Base-by-base conservation (phyloP, 1,139 yeast genomes). In the Suhomyces wounanorum region DNA sequence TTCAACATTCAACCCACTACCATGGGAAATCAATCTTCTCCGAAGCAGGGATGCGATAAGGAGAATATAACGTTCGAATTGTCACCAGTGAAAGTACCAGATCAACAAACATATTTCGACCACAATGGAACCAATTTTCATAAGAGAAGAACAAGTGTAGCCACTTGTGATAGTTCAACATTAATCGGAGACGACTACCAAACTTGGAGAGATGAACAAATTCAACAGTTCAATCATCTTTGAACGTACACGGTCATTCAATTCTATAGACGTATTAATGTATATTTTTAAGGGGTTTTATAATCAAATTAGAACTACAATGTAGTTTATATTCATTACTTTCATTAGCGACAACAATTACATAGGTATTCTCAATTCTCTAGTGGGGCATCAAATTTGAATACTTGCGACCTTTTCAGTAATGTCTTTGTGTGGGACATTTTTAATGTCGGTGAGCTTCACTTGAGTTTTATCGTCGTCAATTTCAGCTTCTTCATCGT, bases 141-240 rank as follows among this genome's bases (percentile, higher is more conserved):
- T 2, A 23, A 14, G 6, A 47, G 55, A 40, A 57, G 63, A 43
- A 47, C 58, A 14, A 68, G 71, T 51, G 51, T 61, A 9, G 59
- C 59, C 16, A 68, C 68, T 31, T 58, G 68, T 44, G 75, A 75
- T 44, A 72, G 72, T 44, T 73, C 79, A 1, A 71, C 77, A 1
- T 63, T 75, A 33, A 62, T 72, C 21, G 77, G 77, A 6, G 79
- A 74, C 41, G 80, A 75, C 42, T 76, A 75, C 55, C 68, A 69
- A 48, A 59, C 59, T 13, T 77, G 81, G 81, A 62, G 79, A 51
- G 68, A 68, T 28, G 78, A 74, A 52, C 64, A 66, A 52, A 70
- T 76, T 36, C 66, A 64, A 50, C 74, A 69, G 59, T 60, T 73
- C 28, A 72, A 68, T 43, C 49, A 49, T 38, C 38, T 26, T 28